Conservation (phyloP, 2,329 filamentous ascomycete genomes). For the Clarireedia paspali region DNA sequence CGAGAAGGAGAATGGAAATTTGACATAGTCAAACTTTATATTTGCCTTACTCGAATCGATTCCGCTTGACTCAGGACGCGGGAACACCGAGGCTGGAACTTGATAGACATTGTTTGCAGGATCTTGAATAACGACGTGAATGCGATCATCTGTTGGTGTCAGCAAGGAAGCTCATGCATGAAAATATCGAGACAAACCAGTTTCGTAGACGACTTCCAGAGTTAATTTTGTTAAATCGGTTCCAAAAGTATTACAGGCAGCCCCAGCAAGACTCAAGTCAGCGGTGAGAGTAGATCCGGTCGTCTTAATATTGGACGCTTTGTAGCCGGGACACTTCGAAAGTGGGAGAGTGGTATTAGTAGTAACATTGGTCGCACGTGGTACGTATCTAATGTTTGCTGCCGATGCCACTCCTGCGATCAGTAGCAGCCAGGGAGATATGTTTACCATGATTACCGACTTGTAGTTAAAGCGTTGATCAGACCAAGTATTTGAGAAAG, state of each 20-base stretch:
- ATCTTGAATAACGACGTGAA: conserved; percentile 59
- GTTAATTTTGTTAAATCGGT: conserved; percentile 48
- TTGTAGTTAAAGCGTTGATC: neutral
- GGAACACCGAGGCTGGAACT: conserved; percentile 49
- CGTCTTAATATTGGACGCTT: conserved; percentile 40
- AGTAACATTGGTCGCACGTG: neutral
- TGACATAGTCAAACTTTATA: conserved; percentile 43
- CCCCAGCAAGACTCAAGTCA: conserved; percentile 48
- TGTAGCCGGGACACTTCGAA: conserved; percentile 43
- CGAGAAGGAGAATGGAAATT: conserved; percentile 54
- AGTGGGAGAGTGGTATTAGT: conserved; percentile 14
- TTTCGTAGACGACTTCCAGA: conserved; percentile 54
- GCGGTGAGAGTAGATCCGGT: conserved; percentile 42
- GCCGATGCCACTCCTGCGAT: neutral
- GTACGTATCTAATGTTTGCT: neutral
- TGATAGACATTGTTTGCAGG: conserved; percentile 51
- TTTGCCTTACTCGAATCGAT: conserved; percentile 31
- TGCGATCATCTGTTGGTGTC: conserved; percentile 40
- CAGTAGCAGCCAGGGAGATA: neutral
- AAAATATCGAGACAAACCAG: conserved; percentile 33
- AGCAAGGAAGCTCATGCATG: conserved; percentile 22
- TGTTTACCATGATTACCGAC: neutral
- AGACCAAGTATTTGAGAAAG: neutral
- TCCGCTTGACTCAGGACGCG: conserved; percentile 38
- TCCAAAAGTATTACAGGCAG: conserved; percentile 53